Evolutionary conservation across 2,329 filamentous ascomycete genomes (phyloP).

Genomic region (Fusarium sp.): DNA sequence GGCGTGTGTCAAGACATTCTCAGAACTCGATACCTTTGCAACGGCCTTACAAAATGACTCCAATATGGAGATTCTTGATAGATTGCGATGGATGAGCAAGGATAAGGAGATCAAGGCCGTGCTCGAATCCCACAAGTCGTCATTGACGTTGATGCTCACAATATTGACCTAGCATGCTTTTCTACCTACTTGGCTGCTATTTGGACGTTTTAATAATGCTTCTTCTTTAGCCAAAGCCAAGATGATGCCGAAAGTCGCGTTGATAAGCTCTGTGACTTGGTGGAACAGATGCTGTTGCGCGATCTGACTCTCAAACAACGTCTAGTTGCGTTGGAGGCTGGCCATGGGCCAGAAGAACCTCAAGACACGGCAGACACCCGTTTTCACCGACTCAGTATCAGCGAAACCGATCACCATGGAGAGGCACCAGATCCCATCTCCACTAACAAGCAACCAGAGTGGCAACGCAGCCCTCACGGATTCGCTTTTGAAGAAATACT

Average conservation of each 20-base stretch:
- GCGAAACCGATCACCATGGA: neutral
- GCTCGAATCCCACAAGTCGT: constrained; percentile 19
- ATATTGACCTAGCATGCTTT: constrained; percentile 10
- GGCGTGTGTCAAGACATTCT: constrained; percentile 16
- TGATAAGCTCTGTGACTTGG: constrained; percentile 8
- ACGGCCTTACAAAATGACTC: neutral
- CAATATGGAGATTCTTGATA: neutral
- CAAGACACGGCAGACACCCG: neutral
- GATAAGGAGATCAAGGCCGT: constrained; percentile 13
- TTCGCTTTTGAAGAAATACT: constrained; percentile 15
- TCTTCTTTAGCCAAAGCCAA: neutral
- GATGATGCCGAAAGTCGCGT: constrained; percentile 15
- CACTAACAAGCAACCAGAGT: neutral
- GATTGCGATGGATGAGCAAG: constrained; percentile 4
- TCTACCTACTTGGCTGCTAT: accelerated
- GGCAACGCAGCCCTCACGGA: constrained; percentile 4
- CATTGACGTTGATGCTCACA: constrained; percentile 13
- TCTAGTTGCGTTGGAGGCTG: neutral
- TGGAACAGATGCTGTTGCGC: constrained; percentile 3
- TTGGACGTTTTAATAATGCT: neutral
- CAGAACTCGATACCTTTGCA: constrained; percentile 1
- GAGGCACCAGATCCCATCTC: neutral
- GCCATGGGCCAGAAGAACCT: neutral
- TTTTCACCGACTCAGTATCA: neutral
- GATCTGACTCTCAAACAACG: constrained; percentile 3